Conservation (phyloP, 169 alveolate genomes). For the Plasmodium blacklocki region DNA sequence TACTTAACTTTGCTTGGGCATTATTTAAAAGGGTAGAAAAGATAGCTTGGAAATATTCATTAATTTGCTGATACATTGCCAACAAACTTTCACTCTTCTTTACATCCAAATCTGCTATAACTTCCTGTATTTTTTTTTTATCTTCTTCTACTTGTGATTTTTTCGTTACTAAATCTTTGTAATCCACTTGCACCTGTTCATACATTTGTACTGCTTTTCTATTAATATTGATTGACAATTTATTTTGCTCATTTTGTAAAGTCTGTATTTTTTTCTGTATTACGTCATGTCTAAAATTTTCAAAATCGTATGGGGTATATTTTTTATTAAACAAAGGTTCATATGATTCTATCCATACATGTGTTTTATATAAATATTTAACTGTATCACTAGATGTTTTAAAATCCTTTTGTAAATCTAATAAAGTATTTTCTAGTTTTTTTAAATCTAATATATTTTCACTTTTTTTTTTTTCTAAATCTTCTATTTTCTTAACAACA, state of each 20-base stretch:
- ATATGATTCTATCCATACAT: constrained; percentile 80
- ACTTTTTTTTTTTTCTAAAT: constrained; percentile 77
- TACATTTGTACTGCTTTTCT: constrained; percentile 94
- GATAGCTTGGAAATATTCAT: constrained; percentile 93
- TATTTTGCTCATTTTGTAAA: constrained; percentile 87
- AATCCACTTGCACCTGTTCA: constrained; percentile 93
- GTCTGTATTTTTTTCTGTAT: constrained; percentile 85
- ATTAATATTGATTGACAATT: constrained; percentile 91
- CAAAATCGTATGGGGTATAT: constrained; percentile 83
- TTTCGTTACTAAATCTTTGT: constrained; percentile 90
- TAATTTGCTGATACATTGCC: constrained; percentile 92
- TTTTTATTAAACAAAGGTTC: constrained; percentile 81
- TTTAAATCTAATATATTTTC: constrained; percentile 78
- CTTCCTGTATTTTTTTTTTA: constrained; percentile 92
- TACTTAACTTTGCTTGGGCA: constrained; percentile 94
- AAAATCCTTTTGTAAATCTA: constrained; percentile 80
- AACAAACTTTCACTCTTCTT: constrained; percentile 92
- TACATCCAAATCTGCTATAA: constrained; percentile 94
- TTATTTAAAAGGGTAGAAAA: constrained; percentile 95
- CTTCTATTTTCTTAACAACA: constrained; percentile 75
- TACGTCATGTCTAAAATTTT: constrained; percentile 80
- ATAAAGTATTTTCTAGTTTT: constrained; percentile 78
- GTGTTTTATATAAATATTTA: constrained; percentile 74
- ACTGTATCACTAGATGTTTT: constrained; percentile 77
- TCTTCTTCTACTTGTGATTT: constrained; percentile 92